Evolutionary conservation across 2,329 filamentous ascomycete genomes (phyloP), one percentile per base, ranked within the genome.

Genomic region (Paecilomyces variotii): DNA sequence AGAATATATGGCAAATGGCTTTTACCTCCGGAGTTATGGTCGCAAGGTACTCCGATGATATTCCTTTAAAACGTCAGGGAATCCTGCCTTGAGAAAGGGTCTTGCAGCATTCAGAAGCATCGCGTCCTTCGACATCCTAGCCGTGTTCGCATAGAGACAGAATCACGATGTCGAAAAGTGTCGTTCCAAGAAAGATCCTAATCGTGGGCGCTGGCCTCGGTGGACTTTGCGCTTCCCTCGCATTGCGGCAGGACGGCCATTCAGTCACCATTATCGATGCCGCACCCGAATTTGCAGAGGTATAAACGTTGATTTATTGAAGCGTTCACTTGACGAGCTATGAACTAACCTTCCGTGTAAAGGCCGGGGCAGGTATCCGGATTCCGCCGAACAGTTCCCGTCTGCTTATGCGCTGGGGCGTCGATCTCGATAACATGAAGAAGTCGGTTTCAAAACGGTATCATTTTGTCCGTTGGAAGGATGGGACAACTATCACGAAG

Each of bases 321-420:
- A 19, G 3, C 1, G n/a, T 27, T 14, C 4, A 27, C 9, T n/a
- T 24, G 14, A 27, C 12, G 52, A 7, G 14, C 6, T 2, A 27
- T 27, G 26, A 24, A 12, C 14, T 53, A 25, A 53, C 24, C 30
- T 7, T 24, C 10, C 4, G 24, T 14, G 30, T 32, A 9, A 28
- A 71, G 70, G 65, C 68, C 54, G 70, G 70, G 30, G 70, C 69
- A 30, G 70, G 70, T n/a, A 72, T 72, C 45, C 68, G 70, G 55
- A 63, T 73, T n/a, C 70, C 70, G 9, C 68, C 70, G 14, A 72
- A 72, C 61, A 65, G 62, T 54, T 63, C 64, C 12, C 64, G 63
- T 5, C 67, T 72, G 19, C 67, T 72, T n/a, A 60, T 66, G 49
- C 60, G 62, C 14, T 70, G 66, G 63, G 69, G 68, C 3, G 63